Evolutionary conservation across 2,329 filamentous ascomycete genomes (phyloP).

Genomic region (Microthyrium microscopicum): DNA sequence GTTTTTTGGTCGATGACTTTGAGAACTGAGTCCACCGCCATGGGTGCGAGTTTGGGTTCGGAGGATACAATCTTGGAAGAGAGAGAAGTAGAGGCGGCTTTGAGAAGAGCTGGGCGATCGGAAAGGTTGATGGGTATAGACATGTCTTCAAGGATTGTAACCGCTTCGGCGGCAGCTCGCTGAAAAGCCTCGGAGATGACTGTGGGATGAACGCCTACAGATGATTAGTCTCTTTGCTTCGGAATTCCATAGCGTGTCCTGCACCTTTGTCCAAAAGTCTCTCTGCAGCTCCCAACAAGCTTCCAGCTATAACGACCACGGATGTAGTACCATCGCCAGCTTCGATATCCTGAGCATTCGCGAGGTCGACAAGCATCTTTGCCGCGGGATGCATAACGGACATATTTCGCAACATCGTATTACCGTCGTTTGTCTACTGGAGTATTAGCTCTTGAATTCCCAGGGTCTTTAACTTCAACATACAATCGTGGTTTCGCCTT

Average conservation of each 20-base stretch:
- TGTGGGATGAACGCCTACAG: conserved; percentile 67
- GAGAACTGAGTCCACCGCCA: conserved; percentile 92
- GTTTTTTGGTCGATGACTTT: conserved; percentile 93
- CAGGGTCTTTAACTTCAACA: conserved; percentile 12
- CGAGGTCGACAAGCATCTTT: conserved; percentile 96
- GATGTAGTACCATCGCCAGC: conserved; percentile 97
- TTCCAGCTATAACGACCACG: conserved; percentile 93
- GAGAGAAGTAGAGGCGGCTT: conserved; percentile 90
- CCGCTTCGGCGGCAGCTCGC: conserved; percentile 74
- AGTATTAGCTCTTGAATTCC: conserved; percentile 7
- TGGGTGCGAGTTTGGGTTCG: conserved; percentile 90
- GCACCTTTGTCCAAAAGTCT: conserved; percentile 70
- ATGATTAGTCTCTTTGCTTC: conserved; percentile 1
- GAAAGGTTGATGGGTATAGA: conserved; percentile 79
- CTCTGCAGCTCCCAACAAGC: conserved; percentile 84
- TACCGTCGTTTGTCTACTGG: conserved; percentile 76
- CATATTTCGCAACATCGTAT: conserved; percentile 99
- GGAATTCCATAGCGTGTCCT: neutral
- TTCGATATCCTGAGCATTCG: conserved; percentile 93
- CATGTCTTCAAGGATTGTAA: conserved; percentile 85
- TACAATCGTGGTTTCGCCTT: conserved; percentile 87
- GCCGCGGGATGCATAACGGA: conserved; percentile 98
- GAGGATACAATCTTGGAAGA: conserved; percentile 98
- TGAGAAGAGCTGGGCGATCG: conserved; percentile 79
- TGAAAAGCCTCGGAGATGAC: conserved; percentile 97